Evolutionary conservation across 148 eudicot species (phyloP), one percentile per base, ranked within the genome.

Genomic region (Vaccinium macrocarpon): DNA sequence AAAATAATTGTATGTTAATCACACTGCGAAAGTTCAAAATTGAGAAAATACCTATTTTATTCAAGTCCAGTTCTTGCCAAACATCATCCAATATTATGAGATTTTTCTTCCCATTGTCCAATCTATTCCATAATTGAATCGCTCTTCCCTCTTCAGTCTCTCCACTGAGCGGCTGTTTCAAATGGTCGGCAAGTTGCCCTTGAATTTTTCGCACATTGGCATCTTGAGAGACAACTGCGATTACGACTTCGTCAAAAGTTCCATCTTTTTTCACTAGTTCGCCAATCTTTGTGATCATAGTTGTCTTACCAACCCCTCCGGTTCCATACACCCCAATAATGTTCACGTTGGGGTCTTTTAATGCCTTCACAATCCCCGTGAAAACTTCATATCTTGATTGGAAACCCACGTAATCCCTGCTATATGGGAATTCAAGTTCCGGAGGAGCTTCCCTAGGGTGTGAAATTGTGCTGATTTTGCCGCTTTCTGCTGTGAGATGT

Each of bases 221-320:
- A 56, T 56, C 1, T 7, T 0, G 21, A 4, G 61, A 53, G 5
- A 25, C 35, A 18, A 25, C 12, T 15, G 16, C 14, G 0, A 23
- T 79, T 55, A 27, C 25, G 48, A 79, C 81, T 10, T 53, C 42
- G 8, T 55, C 23, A 79, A 78, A 78, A 25, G 32, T 19, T 6
- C 80, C 80, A 46, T 49, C 57, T 42, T n/a, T n/a, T 6, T 77
- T 46, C 6, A 15, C 12, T 77, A 11, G 42, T 35, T 79, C 2
- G 4, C 49, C 21, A 18, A 55, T 27, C 51, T 55, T 46, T 55
- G 1, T 46, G n/a, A 79, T 68, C 62, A 29, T 27, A 27, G 81
- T 53, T 6, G 68, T 79, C 81, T 79, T 79, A 18, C 81, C 81
- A 51, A 79, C 61, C 0, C 66, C 66, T 1, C 80, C 10, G 2